Evolutionary conservation across 352 stramenopile genomes (phyloP).

Genomic region (Pythium aphanidermatum): DNA sequence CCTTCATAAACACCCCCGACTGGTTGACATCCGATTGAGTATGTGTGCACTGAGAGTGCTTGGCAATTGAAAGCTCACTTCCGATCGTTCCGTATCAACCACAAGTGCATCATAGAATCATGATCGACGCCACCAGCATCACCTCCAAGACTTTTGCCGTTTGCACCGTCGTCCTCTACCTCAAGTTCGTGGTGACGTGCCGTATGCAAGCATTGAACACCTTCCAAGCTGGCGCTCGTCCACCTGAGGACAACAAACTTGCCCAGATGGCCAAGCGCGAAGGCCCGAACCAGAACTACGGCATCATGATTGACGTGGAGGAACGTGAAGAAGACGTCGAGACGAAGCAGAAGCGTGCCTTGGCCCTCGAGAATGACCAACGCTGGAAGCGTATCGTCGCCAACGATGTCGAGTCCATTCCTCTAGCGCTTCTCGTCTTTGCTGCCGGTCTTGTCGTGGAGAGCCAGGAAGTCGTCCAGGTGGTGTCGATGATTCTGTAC

Average conservation of each 20-base stretch:
- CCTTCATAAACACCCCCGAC: constrained; percentile 12
- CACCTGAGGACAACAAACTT: constrained; percentile 38
- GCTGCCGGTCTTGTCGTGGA: constrained; percentile 28
- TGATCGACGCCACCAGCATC: constrained; percentile 10
- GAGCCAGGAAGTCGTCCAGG: constrained; percentile 24
- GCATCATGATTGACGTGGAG: constrained; percentile 21
- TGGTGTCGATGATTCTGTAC: constrained; percentile 32
- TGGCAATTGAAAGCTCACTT: too few relatives aligned
- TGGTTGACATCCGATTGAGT: neutral
- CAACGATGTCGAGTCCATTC: constrained; percentile 59
- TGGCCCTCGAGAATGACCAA: constrained; percentile 21
- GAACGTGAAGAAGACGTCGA: constrained; percentile 21
- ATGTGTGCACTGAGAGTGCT: too few relatives aligned
- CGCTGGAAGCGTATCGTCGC: constrained; percentile 54
- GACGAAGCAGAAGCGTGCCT: constrained; percentile 5
- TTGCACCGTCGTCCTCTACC: constrained; percentile 42
- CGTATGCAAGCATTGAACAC: constrained; percentile 38
- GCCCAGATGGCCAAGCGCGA: constrained; percentile 25
- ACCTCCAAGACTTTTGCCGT: constrained; percentile 25
- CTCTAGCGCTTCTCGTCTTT: constrained; percentile 44
- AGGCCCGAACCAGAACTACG: constrained; percentile 26
- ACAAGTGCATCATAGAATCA: too few relatives aligned
- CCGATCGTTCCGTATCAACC: too few relatives aligned
- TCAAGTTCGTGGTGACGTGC: constrained; percentile 49
- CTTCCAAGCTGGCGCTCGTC: constrained; percentile 36